A percentile compares a stretch with the other conserved stretches of the same genome.
phyloP scores from a whole-genome alignment of 805 yeast species.

The Deakozyma indianensis region DNA sequence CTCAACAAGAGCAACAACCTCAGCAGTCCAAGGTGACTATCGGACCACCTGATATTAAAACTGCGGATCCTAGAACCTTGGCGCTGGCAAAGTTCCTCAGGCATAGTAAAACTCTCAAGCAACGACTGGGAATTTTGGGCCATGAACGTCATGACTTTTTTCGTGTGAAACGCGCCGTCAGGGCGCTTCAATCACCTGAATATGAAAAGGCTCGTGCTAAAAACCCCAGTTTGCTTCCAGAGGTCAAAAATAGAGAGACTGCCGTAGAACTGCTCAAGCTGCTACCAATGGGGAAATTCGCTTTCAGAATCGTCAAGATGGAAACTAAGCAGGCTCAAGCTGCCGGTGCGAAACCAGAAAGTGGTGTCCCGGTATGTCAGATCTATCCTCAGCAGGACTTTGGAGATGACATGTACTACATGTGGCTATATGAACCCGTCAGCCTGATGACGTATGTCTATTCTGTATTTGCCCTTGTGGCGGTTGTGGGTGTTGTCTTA shows the following conservation, averaged over 20 bases:
- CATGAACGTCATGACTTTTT: constrained; percentile 63
- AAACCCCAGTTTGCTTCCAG: constrained; percentile 34
- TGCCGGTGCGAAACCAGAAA: constrained; percentile 56
- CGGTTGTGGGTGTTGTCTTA: constrained; percentile 46
- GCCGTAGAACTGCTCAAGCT: constrained; percentile 50
- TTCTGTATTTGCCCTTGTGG: constrained; percentile 52
- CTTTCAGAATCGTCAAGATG: constrained; percentile 64
- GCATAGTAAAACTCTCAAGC: constrained; percentile 52
- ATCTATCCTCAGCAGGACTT: constrained; percentile 24
- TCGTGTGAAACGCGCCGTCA: constrained; percentile 61
- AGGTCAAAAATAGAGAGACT: constrained; percentile 33
- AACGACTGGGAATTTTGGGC: constrained; percentile 65
- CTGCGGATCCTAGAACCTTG: constrained; percentile 39
- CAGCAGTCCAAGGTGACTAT: constrained; percentile 13
- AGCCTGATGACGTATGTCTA: constrained; percentile 49
- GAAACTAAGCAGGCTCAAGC: constrained; percentile 45
- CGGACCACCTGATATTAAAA: constrained; percentile 20
- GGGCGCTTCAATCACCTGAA: constrained; percentile 65
- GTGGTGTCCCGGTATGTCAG: constrained; percentile 33
- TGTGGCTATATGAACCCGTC: constrained; percentile 70
- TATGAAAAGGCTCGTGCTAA: constrained; percentile 36
- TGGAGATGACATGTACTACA: constrained; percentile 43
- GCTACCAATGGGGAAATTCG: constrained; percentile 58
- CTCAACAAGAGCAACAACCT: background rate
- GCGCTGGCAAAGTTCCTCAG: constrained; percentile 63